Evolutionary conservation across 257 asterid species (phyloP), one percentile per base, ranked within the genome.

Genomic region (Echites panduratus): DNA sequence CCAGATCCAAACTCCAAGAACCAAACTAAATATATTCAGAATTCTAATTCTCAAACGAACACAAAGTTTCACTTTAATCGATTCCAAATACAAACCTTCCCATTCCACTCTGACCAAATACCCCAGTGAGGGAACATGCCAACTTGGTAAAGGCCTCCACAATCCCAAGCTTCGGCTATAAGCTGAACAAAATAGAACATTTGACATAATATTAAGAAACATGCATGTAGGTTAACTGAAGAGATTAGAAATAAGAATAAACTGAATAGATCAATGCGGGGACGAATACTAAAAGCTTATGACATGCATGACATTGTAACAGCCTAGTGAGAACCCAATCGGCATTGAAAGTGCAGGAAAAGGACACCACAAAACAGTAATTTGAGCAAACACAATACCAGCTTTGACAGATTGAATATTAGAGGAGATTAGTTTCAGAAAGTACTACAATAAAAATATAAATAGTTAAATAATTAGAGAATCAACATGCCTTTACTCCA

Each of bases 141-240:
- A 62, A 95, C 98, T 86, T 95, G 99, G 84, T 95, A 95, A 65
- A 95, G 98, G 78, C 99, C 99, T 74, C 98, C 99, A 80, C 99
- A 95, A 80, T 95, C 99, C 99, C 99, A 95, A 70, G 98, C 97
- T 85, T 95, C 99, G 56, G 99, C 99, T 77, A 95, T 85, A 72
- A 95, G 99, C 99, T 95, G 78, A 65, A 61, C 58, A 77, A 68
- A 72, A 61, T 75, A 71, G 70, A 32, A 76, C 35, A 24, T 49
- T 44, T 17, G 7, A 50, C 52, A 59, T 16, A 9, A 40, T 13
- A 66, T 58, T 45, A 66, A 72, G 66, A 59, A 73, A 73, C 49
- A 53, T 27, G 19, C 19, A 64, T 70, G 35, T 17, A 63, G 24
- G 16, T 41, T 72, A 35, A 64, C 27, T 41, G 44, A 68, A 70